These are phyloP conservation scores for Aspergillus steynii DNA, from an alignment of 495 filamentous ascomycete genomes.

Conservation along the genomic window DNA sequence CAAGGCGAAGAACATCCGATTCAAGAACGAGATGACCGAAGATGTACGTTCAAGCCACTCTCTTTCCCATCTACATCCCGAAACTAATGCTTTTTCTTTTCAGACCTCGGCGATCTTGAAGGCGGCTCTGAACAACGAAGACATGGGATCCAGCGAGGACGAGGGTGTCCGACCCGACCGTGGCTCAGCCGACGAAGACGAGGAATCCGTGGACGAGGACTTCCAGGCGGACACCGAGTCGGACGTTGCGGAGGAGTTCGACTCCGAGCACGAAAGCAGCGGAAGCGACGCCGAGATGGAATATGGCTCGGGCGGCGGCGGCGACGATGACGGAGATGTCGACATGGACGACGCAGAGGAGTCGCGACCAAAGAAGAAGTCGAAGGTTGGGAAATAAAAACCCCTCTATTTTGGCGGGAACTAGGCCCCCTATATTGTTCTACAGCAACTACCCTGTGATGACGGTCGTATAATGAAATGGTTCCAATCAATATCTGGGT, in stretches of 20 bases:
- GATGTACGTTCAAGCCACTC: constrained; percentile 46
- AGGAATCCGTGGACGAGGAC: constrained; percentile 92
- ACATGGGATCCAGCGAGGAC: constrained; percentile 80
- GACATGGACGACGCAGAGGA: constrained; percentile 32
- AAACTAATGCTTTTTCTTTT: constrained; percentile 13
- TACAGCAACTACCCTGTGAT: background rate
- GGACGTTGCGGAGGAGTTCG: constrained; percentile 95
- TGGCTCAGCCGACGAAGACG: constrained; percentile 93
- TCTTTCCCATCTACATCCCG: background rate
- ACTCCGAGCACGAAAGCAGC: constrained; percentile 84
- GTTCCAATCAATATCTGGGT: constrained; percentile 14
- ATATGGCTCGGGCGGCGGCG: constrained; percentile 55
- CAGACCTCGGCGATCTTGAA: constrained; percentile 61
- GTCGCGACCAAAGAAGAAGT: constrained; percentile 68
- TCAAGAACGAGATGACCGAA: constrained; percentile 92
- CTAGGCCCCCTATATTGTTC: background rate
- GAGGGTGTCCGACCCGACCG: constrained; percentile 71
- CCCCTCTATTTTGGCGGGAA: background rate
- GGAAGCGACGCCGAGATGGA: constrained; percentile 66
- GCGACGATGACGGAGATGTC: constrained; percentile 51
- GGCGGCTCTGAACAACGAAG: constrained; percentile 74
- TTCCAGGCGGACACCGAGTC: constrained; percentile 89
- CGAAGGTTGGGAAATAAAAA: constrained; percentile 48
- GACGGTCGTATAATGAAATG: constrained; percentile 17
- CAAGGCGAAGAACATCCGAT: constrained; percentile 85